Evolutionary conservation across 2,329 filamentous ascomycete genomes (phyloP).

Genomic region (Monilinia fructicola): DNA sequence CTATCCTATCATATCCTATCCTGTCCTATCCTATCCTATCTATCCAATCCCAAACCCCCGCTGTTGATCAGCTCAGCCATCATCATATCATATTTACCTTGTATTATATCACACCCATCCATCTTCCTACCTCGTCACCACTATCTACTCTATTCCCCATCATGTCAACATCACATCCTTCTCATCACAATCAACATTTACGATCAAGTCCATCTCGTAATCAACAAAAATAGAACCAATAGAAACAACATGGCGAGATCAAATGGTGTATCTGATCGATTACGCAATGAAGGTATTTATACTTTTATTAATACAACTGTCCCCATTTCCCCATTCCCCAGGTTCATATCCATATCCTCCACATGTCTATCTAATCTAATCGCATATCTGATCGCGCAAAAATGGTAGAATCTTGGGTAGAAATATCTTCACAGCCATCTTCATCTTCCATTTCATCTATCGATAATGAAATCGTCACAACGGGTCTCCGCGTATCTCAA

Average conservation of each 20-base stretch:
- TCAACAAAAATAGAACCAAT: slow-evolving; percentile 18
- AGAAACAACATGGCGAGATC: slow-evolving; percentile 26
- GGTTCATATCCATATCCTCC: neutral
- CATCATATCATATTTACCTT: slow-evolving; percentile 4
- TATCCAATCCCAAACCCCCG: neutral
- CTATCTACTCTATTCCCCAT: slow-evolving; percentile 18
- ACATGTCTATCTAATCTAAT: slow-evolving; percentile 33
- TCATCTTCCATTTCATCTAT: slow-evolving; percentile 88
- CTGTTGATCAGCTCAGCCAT: slow-evolving; percentile 12
- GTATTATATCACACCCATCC: neutral
- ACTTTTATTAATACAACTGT: neutral
- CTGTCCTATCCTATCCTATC: neutral
- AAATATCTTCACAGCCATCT: slow-evolving; percentile 88
- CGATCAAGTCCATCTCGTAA: slow-evolving; percentile 3
- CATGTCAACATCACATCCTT: slow-evolving; percentile 23
- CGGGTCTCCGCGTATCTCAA: slow-evolving; percentile 74
- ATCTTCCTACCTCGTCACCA: neutral
- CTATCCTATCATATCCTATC: neutral
- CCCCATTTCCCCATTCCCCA: neutral
- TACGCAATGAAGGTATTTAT: slow-evolving; percentile 37
- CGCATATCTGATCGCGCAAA: slow-evolving; percentile 13
- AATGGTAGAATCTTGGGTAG: slow-evolving; percentile 84
- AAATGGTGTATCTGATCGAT: slow-evolving; percentile 28
- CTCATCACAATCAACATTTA: slow-evolving; percentile 20
- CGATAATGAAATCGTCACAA: slow-evolving; percentile 86